Evolutionary conservation across 2,329 filamentous ascomycete genomes (phyloP), one percentile per base, ranked within the genome.

Genomic region (Onygenales sp.): DNA sequence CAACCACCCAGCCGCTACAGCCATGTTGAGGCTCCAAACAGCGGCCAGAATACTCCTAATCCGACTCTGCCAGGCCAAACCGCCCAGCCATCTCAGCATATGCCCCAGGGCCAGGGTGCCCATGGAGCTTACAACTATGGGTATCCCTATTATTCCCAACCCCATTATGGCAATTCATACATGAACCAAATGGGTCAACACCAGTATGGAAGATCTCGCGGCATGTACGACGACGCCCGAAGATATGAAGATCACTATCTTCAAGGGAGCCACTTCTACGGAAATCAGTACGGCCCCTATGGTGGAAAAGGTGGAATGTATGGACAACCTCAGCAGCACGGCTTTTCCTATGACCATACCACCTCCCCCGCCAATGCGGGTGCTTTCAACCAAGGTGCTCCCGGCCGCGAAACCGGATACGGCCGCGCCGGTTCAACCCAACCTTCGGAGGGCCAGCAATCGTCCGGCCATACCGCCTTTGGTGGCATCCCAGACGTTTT

Each of bases 1-100:
- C 90, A 89, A 67, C 83, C 86, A 41, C 88, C 91, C 68, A 87
- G 83, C 67, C 86, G 85, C 61, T 85, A 85, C 64, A 79, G 72
- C 47, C 75, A 84, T 73, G 67, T 78, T 56, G 77, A 82, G 58
- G 89, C 95, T 53, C 87, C 90, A 64, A 89, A 86, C 74, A 95
- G 89, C 67, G 92, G 90, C 44, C 86, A 93, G 69, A 92, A 86
- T 63, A 96, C 91, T 2, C 91, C 92, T 38, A 93, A 94, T 73
- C 90, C 91, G 32, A 78, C 85, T 42, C 69, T 81, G 55, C 78
- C 78, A 55, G 75, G 71, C 51, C 78, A 79, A 55, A 77, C 80
- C 55, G 73, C 72, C 49, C 75, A 79, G 57, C 78, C 78, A 48
- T 69, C 72, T 57, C 75, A 76, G 56, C 76, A 78, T 55, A 73